phyloP scores from a whole-genome alignment of 179 eudicot species.

The Pouteria campechiana region DNA sequence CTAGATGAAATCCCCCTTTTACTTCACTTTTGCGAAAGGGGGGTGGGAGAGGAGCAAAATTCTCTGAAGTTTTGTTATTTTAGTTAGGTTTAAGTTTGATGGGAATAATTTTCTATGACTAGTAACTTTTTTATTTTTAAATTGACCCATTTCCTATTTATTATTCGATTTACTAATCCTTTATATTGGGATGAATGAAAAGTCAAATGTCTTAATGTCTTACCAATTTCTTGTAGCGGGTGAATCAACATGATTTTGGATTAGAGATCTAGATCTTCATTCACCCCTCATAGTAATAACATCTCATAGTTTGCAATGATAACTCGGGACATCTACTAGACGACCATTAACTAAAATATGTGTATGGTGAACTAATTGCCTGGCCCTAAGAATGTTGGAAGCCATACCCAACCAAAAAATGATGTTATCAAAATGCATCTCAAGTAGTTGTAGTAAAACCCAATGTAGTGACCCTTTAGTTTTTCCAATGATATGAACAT shows the following conservation, averaged over 20 bases:
- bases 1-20: too few relatives aligned
- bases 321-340: slow-evolving; percentile 3
- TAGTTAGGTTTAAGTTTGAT: slow-evolving; percentile 1
- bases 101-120: slow-evolving; percentile 1
- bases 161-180: slow-evolving; percentile 4
- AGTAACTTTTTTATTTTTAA: slow-evolving; percentile 1
- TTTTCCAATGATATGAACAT: too few relatives aligned
- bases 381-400: not conserved
- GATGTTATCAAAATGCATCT: too few relatives aligned
- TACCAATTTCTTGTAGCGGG: too few relatives aligned
- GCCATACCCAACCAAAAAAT: slow-evolving; percentile 1
- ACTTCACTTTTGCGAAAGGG: too few relatives aligned
- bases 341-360: slow-evolving; percentile 9
- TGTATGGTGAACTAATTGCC: slow-evolving; percentile 2
- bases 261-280: too few relatives aligned
- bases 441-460: too few relatives aligned
- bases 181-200: not conserved
- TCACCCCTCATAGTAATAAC: slow-evolving; percentile 4
- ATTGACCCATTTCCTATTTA: not conserved
- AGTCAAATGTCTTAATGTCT: not conserved
- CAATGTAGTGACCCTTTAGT: too few relatives aligned
- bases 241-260: too few relatives aligned
- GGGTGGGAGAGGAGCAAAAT: not conserved
- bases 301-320: slow-evolving; percentile 1
- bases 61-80: not conserved